phyloP scores from a whole-genome alignment of 1,284 basidiomycete species.

The Vanrija pseudolonga region DNA sequence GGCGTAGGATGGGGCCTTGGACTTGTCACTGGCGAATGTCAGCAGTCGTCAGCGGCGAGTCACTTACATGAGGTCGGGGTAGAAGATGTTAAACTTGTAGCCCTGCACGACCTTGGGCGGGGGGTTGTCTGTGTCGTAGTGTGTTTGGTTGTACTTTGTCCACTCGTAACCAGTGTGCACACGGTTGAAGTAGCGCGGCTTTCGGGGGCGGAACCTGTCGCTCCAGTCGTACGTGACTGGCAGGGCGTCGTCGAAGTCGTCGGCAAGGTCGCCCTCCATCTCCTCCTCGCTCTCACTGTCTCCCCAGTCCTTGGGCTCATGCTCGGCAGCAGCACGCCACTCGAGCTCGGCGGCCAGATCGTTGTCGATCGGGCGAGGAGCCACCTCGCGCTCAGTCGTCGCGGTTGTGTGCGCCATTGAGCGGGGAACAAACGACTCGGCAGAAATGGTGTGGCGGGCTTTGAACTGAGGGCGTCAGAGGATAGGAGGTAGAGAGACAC shows the following conservation, averaged over 20 bases:
- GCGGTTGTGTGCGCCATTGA: neutral
- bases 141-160: constrained; percentile 99
- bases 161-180: constrained; percentile 99
- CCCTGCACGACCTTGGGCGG: constrained; percentile 97
- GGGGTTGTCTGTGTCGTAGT: constrained; percentile 95
- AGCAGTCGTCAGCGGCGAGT: neutral
- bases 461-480: constrained; percentile 56
- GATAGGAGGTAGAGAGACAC: constrained; percentile 1
- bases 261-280: constrained; percentile 73
- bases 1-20: constrained; percentile 90
- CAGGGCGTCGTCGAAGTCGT: constrained; percentile 47
- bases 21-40: constrained; percentile 69
- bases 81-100: constrained; percentile 72
- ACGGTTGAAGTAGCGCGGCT: constrained; percentile 97
- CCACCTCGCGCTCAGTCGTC: neutral
- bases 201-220: constrained; percentile 97
- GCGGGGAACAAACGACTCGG: constrained; percentile 75
- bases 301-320: constrained; percentile 32
- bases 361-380: constrained; percentile 42
- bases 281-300: constrained; percentile 63
- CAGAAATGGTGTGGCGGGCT: constrained; percentile 70
- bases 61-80: constrained; percentile 48
- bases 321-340: constrained; percentile 61
- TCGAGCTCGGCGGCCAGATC: constrained; percentile 80
- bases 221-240: constrained; percentile 83